Percentiles rank a stretch among this genome's conserved stretches.
phyloP scores from a whole-genome alignment of 345 rosid species.

The Microcos paniculata region DNA sequence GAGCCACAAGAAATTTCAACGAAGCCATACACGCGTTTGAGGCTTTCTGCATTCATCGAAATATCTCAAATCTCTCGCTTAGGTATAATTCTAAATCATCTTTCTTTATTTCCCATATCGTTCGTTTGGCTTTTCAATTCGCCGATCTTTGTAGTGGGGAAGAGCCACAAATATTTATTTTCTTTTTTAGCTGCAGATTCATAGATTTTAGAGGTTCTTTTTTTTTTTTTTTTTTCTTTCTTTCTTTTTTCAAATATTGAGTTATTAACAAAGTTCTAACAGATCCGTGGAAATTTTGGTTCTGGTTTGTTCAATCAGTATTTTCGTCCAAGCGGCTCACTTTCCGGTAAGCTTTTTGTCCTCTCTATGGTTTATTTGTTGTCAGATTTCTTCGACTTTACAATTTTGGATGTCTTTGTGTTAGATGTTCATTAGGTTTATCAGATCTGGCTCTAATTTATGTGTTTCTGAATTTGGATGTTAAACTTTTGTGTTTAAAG shows the following conservation, averaged over 20 bases:
- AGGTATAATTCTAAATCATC: constrained; percentile 25
- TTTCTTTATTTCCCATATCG: background rate
- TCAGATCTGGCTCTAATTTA: background rate
- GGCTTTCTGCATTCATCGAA: constrained; percentile 25
- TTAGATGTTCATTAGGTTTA: background rate
- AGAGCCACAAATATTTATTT: background rate
- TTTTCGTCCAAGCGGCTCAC: constrained; percentile 14
- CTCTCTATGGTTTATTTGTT: background rate
- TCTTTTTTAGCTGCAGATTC: background rate
- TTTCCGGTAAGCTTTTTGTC: constrained; percentile 22
- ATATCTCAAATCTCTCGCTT: constrained; percentile 19
- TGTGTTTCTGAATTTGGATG: background rate
- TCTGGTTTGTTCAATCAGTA: background rate
- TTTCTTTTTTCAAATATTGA: background rate
- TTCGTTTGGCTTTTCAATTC: background rate
- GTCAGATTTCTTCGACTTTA: background rate
- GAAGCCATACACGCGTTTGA: constrained; percentile 17
- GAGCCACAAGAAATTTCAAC: constrained; percentile 15
- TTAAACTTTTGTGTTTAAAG: constrained; percentile 2
- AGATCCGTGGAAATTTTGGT: background rate
- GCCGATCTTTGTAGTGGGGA: background rate
- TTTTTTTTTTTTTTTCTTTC: background rate
- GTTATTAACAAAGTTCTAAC: background rate
- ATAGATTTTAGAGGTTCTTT: background rate
- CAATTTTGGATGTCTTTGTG: background rate